Percentiles rank a stretch among this genome's conserved stretches.
Conservation (phyloP, 306 rosid genomes). For the Trifolium repens region DNA sequence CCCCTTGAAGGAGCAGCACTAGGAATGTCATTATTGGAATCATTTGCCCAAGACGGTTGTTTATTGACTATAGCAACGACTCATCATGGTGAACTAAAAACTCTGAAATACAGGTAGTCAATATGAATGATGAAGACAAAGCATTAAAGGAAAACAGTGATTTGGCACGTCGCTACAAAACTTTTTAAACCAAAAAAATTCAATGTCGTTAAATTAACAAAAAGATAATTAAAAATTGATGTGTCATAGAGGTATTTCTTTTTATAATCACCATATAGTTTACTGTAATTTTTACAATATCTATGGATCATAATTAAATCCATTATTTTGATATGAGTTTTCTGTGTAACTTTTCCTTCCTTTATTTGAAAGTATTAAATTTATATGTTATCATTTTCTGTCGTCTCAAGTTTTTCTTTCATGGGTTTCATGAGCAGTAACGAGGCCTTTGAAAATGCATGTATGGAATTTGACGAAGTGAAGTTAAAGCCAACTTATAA, state of each 20-base stretch:
- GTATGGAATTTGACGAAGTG: constrained; percentile 96
- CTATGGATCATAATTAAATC: constrained; percentile 16
- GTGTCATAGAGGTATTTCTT: constrained; percentile 2
- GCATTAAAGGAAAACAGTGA: neutral
- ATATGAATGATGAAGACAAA: constrained; percentile 25
- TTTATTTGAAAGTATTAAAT: neutral
- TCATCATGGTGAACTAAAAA: constrained; percentile 97
- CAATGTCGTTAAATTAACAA: neutral
- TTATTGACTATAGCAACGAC: constrained; percentile 89
- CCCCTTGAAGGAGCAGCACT: constrained; percentile 99
- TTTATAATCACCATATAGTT: constrained; percentile 26
- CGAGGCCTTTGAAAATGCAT: constrained; percentile 86
- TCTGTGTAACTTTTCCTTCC: constrained; percentile 5
- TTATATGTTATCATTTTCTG: too few relatives aligned
- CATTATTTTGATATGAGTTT: constrained; percentile 11
- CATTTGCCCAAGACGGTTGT: constrained; percentile 78
- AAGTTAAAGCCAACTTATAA: constrained; percentile 93
- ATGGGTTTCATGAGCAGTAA: constrained; percentile 63
- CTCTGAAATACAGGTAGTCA: constrained; percentile 91
- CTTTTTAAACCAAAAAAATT: constrained; percentile 4
- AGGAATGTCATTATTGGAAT: constrained; percentile 88
- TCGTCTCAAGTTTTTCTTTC: constrained; percentile 12
- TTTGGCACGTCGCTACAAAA: neutral
- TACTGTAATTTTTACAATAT: constrained; percentile 11
- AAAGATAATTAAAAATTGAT: neutral